phyloP scores from a whole-genome alignment of 768 basidiomycete species.

The Favolaschia claudopus region DNA sequence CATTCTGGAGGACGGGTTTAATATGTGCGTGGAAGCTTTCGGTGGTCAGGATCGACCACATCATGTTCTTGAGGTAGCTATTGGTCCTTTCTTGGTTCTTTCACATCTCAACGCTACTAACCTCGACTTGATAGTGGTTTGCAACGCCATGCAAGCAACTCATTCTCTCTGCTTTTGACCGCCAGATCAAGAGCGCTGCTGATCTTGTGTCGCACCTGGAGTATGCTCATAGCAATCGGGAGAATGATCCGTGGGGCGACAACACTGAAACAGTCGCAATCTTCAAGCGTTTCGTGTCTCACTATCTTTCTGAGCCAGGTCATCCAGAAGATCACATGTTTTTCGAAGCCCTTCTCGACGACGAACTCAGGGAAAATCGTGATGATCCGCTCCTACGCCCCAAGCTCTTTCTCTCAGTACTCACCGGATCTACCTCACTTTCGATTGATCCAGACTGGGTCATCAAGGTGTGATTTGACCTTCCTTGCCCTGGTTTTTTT shows the following conservation, averaged over 20 bases:
- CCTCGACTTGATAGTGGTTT: conserved; percentile 1
- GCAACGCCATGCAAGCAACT: conserved; percentile 1
- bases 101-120: too few species aligned
- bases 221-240: not conserved
- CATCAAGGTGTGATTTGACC: not conserved
- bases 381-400: not conserved
- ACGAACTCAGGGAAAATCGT: not conserved
- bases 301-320: conserved; percentile 2
- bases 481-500: not conserved
- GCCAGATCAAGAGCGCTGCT: not conserved
- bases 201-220: conserved; percentile 2
- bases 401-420: not conserved
- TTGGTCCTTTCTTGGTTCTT: too few species aligned
- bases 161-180: not conserved
- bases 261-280: not conserved
- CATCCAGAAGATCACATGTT: not conserved
- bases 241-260: not conserved
- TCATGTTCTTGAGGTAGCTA: not conserved
- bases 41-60: not conserved
- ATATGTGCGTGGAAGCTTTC: not conserved
- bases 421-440: not conserved
- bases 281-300: not conserved
- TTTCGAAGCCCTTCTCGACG: not conserved
- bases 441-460: not conserved
- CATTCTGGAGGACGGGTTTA: not conserved